Evolutionary conservation across 73 alveolate species (phyloP).

Genomic region (Loxodes magnus): DNA sequence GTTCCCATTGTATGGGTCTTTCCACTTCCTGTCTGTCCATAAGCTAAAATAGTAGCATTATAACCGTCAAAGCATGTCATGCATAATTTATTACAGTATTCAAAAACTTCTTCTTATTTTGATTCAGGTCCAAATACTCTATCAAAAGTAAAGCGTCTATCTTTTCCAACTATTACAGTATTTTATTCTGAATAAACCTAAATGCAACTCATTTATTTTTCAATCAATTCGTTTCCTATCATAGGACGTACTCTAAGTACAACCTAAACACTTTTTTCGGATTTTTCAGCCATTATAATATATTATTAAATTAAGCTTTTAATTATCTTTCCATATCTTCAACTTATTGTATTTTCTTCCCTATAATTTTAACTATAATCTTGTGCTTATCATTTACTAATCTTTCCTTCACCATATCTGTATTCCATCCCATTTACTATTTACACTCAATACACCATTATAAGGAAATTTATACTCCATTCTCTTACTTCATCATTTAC

Average conservation of each 20-base stretch:
- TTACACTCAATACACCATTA: too few species aligned
- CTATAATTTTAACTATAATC: too few species aligned
- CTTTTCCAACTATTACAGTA: conserved; percentile 47
- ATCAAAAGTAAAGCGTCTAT: conserved; percentile 74
- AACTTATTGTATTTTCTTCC: too few species aligned
- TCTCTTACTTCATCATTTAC: too few species aligned
- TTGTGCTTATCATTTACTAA: too few species aligned
- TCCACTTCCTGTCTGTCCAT: conserved; percentile 98
- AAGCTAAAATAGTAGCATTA: conserved; percentile 93
- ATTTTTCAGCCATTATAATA: too few species aligned
- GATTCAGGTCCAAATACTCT: conserved; percentile 73
- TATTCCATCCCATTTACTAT: too few species aligned
- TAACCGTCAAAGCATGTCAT: conserved; percentile 82
- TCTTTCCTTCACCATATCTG: too few species aligned
- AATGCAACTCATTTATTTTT: conserved; percentile 24
- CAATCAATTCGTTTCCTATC: conserved; percentile 57
- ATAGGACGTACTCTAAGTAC: conserved; percentile 95
- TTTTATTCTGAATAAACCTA: conserved; percentile 34
- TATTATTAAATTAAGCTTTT: too few species aligned
- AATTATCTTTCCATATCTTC: too few species aligned
- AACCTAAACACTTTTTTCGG: too few species aligned
- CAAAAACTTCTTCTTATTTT: conserved; percentile 63
- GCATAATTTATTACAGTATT: conserved; percentile 72
- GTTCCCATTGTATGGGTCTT: conserved; percentile 97
- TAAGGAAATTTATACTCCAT: too few species aligned